Percentiles rank a stretch among this genome's conserved stretches.
phyloP scores from a whole-genome alignment of 805 yeast genomes.

The Diddensiella transvaalensis region DNA sequence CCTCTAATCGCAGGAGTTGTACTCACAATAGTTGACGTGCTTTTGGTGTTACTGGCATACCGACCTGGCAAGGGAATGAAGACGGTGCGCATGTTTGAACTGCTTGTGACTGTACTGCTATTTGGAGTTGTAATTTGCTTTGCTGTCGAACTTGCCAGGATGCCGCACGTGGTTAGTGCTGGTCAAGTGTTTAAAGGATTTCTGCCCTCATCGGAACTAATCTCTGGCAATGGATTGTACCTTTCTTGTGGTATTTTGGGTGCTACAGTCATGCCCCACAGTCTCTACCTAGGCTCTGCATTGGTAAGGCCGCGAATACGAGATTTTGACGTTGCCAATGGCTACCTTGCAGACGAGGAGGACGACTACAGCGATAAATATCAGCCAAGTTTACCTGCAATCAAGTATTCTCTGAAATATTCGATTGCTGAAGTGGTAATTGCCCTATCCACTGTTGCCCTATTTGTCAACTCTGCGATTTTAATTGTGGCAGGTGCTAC shows the following conservation, averaged over 20 bases:
- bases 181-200: conserved; percentile 69
- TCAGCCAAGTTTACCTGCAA: conserved; percentile 69
- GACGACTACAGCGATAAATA: conserved; percentile 45
- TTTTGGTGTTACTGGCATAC: conserved; percentile 82
- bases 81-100: conserved; percentile 75
- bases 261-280: conserved; percentile 95
- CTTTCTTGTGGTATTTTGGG: conserved; percentile 83
- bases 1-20: conserved; percentile 84
- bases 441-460: conserved; percentile 73
- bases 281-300: conserved; percentile 82
- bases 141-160: conserved; percentile 68
- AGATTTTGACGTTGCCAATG: conserved; percentile 69
- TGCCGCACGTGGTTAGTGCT: conserved; percentile 46
- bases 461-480: conserved; percentile 83
- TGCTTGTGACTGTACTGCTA: conserved; percentile 73
- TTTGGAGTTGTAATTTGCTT: conserved; percentile 83
- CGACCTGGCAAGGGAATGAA: conserved; percentile 79
- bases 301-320: conserved; percentile 81
- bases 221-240: conserved; percentile 66
- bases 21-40: conserved; percentile 79
- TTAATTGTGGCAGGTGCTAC: conserved; percentile 80
- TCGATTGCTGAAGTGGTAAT: conserved; percentile 68
- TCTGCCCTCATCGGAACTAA: conserved; percentile 47
- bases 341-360: conserved; percentile 36
- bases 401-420: conserved; percentile 64